These are phyloP conservation scores for Candida sanyaensis DNA, from an alignment of 1,139 yeast genomes.

Conservation along the genomic window DNA sequence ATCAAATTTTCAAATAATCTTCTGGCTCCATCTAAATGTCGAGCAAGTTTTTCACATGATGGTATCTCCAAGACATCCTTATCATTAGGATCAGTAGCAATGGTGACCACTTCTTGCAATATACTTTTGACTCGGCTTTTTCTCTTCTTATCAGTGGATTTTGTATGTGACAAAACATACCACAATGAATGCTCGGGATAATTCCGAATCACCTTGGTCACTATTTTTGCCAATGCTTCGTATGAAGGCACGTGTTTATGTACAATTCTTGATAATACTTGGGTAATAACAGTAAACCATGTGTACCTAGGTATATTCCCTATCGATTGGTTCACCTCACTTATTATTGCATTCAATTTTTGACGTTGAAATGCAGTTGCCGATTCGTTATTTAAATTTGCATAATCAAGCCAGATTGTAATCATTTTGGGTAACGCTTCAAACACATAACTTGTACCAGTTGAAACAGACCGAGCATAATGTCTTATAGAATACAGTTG, in stretches of 20 bases:
- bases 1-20: slow-evolving; percentile 37
- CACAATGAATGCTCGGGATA: slow-evolving; percentile 87
- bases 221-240: slow-evolving; percentile 54
- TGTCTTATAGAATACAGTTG: slow-evolving; percentile 65
- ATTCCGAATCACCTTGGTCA: slow-evolving; percentile 55
- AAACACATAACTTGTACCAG: slow-evolving; percentile 69
- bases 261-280: slow-evolving; percentile 75
- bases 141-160: slow-evolving; percentile 65
- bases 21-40: slow-evolving; percentile 23
- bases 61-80: neutral
- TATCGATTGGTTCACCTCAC: slow-evolving; percentile 53
- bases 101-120: slow-evolving; percentile 15
- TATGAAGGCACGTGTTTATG: slow-evolving; percentile 64
- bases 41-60: neutral
- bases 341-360: slow-evolving; percentile 48
- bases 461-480: slow-evolving; percentile 67
- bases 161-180: slow-evolving; percentile 75
- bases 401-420: slow-evolving; percentile 90
- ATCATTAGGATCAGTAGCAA: neutral
- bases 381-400: slow-evolving; percentile 34
- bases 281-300: slow-evolving; percentile 88
- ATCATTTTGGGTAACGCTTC: slow-evolving; percentile 89
- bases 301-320: slow-evolving; percentile 57
- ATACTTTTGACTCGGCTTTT: slow-evolving; percentile 47
- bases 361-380: slow-evolving; percentile 24